These are phyloP conservation scores for Colletotrichum zoysiae DNA, from an alignment of 2,329 filamentous ascomycete species.

Conservation along the genomic window DNA sequence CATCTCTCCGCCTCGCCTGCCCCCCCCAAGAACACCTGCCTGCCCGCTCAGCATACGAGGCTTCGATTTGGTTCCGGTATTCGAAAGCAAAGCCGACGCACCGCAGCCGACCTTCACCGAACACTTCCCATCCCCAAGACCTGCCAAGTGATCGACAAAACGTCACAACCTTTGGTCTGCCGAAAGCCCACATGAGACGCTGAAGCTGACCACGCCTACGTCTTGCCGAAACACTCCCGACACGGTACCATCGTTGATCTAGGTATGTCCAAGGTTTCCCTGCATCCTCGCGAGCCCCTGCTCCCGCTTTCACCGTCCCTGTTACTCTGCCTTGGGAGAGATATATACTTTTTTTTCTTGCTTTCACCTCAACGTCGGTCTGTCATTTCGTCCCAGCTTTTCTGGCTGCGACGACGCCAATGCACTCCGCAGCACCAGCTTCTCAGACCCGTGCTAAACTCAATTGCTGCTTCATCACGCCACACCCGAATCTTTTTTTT, in stretches of 20 bases:
- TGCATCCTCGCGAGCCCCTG: conserved; percentile 4
- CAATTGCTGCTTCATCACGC: conserved; percentile 12
- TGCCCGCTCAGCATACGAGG: conserved; percentile 1
- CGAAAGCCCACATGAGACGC: conserved; percentile 21
- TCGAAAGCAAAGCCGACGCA: conserved; percentile 26
- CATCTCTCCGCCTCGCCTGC: conserved; percentile 6
- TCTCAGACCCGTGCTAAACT: conserved; percentile 28
- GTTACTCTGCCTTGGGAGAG: background rate
- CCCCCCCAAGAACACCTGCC: background rate
- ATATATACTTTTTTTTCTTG: background rate
- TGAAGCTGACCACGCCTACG: conserved; percentile 25
- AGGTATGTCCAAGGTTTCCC: conserved; percentile 37
- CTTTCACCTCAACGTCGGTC: conserved; percentile 10
- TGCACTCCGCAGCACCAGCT: conserved; percentile 14
- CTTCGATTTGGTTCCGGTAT: conserved; percentile 23
- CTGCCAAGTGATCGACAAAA: conserved; percentile 19
- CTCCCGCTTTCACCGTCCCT: background rate
- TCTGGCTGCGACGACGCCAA: conserved; percentile 31
- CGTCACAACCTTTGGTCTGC: conserved; percentile 10
- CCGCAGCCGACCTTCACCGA: conserved; percentile 24
- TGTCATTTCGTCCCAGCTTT: conserved; percentile 24
- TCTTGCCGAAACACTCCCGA: conserved; percentile 42
- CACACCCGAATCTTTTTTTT: background rate
- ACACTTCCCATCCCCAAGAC: conserved; percentile 14
- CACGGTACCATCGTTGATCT: conserved; percentile 22